Conservation (phyloP, 2,329 filamentous ascomycete genomes). For the Cercospora brassicicola region DNA sequence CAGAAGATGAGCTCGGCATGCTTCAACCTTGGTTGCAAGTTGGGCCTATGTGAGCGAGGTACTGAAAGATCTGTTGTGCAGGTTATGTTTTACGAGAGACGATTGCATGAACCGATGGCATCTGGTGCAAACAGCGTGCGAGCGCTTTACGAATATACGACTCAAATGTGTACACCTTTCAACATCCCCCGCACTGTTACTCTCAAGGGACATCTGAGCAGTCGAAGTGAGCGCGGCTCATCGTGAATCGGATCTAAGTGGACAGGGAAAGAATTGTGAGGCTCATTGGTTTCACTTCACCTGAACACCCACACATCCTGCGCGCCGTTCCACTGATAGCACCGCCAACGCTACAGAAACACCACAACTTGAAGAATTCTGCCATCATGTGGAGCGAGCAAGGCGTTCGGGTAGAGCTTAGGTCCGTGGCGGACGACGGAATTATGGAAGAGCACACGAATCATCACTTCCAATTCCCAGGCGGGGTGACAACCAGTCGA, state of each 20-base stretch:
- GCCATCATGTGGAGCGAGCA: not conserved
- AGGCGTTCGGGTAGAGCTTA: not conserved
- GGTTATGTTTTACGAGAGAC: not conserved
- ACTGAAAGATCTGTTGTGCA: not conserved
- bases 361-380: not conserved
- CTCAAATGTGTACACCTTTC: not conserved
- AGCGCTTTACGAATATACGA: not conserved
- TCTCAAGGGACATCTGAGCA: not conserved
- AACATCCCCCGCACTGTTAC: not conserved
- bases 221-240: not conserved
- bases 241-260: not conserved
- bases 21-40: constrained; percentile 26
- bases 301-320: not conserved
- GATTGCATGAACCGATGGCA: not conserved
- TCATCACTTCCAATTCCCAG: not conserved
- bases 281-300: not conserved
- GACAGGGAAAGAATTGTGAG: not conserved
- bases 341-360: not conserved
- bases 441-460: not conserved
- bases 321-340: not conserved
- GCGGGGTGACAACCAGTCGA: not conserved
- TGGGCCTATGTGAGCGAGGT: constrained; percentile 1
- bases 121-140: not conserved
- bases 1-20: constrained; percentile 23
- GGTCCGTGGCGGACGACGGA: not conserved